Evolutionary conservation across 164 flowering plant species (phyloP), one percentile per base, ranked within the genome.

Genomic region (Stephania japonica): DNA sequence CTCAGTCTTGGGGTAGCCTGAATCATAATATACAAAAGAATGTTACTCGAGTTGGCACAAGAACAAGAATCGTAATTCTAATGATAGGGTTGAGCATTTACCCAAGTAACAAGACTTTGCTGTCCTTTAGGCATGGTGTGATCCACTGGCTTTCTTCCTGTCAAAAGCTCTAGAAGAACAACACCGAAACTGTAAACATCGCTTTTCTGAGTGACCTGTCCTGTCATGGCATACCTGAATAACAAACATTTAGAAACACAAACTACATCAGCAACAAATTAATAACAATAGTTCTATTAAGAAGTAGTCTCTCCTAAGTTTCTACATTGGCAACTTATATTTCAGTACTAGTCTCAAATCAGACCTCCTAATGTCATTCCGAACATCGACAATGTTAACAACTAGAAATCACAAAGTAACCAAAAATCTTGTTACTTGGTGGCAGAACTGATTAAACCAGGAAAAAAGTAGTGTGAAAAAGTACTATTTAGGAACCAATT

Each of bases 81-180:
- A 50, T 43, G 6, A 13, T 59, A 24, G 32, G 16, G 42, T 32
- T 8, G 42, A 59, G 69, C 11, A 75, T 83, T 38, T 47, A 85
- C 88, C 88, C 88, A 85, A 71, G 88, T 83, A 68, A 85, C 88
- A 41, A 85, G 88, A 78, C 86, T 85, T 61, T 85, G 88, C 70
- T 85, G 88, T 73, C 88, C 88, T 63, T 80, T 78, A 16, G 88
- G 88, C 88, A 84, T 85, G 5, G 88, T 85, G 68, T 85, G 87
- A 42, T 84, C 87, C 0, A 84, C 85, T 14, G 85, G 87, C 65
- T 83, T 83, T 38, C 85, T 79, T n/a, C 87, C 87, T 12, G 85
- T 83, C 67, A 84, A 72, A 73, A 84, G 87, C 80, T 84, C 85
- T 21, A 85, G 77, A 77, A 85, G 86, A 80, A 85, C 86, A 43